Base-by-base conservation (phyloP, 2,329 filamentous ascomycete genomes). In the Fusarium acutatum region DNA sequence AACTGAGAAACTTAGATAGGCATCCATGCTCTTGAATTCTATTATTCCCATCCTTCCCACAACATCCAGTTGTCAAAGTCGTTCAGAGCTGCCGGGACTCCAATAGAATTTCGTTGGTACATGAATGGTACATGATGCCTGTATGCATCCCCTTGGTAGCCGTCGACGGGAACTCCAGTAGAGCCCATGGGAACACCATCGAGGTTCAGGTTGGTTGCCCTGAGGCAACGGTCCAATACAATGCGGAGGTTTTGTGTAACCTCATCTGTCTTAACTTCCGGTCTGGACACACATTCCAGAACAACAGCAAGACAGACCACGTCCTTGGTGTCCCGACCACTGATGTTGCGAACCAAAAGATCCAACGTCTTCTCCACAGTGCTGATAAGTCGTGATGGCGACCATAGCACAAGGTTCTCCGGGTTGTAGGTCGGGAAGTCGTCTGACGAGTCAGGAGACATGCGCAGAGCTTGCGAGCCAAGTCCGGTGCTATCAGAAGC, bases 271-370 rank as follows among this genome's bases (percentile, higher is more conserved):
- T 82, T 83, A 52, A 84, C 80, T 44, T 87, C 85, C 2, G 79
- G 75, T 11, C 75, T 82, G 61, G 82, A 82, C 35, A 86, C 86
- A 15, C 83, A 84, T 66, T 86, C 81, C 54, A 88, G 79, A 34
- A 87, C 86, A 3, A 87, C 80, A 6, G 84, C 80, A n/a, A 89
- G 78, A 44, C 83, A 84, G 13, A 88, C 77, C 17, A 88, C 83
- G 60, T 88, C 87, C 76, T 87, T 86, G 28, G 86, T 78, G 61
- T 88, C 86, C 41, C 84, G 84, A n/a, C 84, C 84, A 46, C 84
- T 85, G 46, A 88, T 85, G 65, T 85, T 82, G 46, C 79, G 80
- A 41, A 86, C 81, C 50, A 88, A 81, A 18, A 83, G 80, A 32
- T 87, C 84, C 20, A 88, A 73, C 6, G 84, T 82, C 62, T 83